phyloP scores from a whole-genome alignment of 1,284 basidiomycete genomes.

The Fomitopsis pinicola region DNA sequence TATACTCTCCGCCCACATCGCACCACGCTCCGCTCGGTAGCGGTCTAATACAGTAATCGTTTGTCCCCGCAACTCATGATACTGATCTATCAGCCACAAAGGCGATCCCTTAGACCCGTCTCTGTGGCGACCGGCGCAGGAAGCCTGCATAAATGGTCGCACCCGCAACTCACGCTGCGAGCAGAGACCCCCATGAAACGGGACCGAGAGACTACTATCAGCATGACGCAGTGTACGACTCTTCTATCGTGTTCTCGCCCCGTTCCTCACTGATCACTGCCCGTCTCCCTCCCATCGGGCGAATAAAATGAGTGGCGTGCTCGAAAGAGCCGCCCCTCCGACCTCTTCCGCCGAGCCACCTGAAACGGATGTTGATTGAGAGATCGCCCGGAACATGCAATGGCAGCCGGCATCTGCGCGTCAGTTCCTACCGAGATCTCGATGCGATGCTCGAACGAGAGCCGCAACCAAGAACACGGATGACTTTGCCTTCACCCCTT shows the following conservation, averaged over 20 bases:
- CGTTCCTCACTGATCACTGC: too few species aligned
- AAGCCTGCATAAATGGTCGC: too few species aligned
- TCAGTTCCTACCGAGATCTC: not conserved
- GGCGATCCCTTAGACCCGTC: not conserved
- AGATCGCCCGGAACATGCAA: not conserved
- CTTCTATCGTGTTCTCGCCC: too few species aligned
- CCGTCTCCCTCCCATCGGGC: too few species aligned
- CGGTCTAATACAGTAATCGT: not conserved
- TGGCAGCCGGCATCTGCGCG: not conserved
- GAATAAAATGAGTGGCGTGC: not conserved
- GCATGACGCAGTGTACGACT: too few species aligned
- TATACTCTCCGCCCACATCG: too few species aligned
- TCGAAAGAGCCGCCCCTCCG: not conserved
- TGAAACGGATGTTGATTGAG: not conserved
- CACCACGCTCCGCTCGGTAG: not conserved
- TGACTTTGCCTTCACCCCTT: not conserved
- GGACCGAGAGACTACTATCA: too few species aligned
- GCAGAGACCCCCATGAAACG: too few species aligned
- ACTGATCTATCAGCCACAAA: not conserved
- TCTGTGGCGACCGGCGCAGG: not conserved
- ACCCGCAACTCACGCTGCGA: too few species aligned
- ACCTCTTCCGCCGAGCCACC: not conserved
- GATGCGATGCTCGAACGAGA: not conserved
- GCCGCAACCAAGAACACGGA: not conserved
- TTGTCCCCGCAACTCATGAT: not conserved